Conservation (phyloP, 2,329 filamentous ascomycete species). For the Aureobasidium sp. region DNA sequence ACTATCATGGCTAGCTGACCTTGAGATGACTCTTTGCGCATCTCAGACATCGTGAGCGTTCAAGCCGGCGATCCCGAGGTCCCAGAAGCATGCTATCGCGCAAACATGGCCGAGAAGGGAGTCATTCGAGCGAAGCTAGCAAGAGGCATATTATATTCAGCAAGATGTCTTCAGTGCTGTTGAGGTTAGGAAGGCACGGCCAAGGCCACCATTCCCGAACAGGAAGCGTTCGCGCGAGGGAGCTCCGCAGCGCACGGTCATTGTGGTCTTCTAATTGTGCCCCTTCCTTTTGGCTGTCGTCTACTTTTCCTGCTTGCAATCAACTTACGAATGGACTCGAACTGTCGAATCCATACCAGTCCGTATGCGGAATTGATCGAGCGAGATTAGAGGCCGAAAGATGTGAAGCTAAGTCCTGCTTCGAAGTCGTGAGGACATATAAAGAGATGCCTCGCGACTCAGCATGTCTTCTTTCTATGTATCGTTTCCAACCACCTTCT, state of each 20-base stretch:
- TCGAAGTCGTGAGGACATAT: background rate
- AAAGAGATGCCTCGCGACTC: background rate
- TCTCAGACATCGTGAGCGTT: background rate
- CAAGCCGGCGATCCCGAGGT: background rate
- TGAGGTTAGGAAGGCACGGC: background rate
- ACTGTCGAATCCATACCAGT: background rate
- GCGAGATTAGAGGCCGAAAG: background rate
- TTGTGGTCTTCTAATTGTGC: too few species aligned
- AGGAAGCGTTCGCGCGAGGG: conserved; percentile 4
- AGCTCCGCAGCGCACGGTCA: background rate
- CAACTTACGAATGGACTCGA: background rate
- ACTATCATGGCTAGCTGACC: background rate
- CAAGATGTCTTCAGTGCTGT: background rate
- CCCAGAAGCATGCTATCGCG: background rate
- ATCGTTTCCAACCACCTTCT: background rate
- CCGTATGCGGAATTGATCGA: background rate
- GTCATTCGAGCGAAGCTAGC: background rate
- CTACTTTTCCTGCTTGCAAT: background rate
- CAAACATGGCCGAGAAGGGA: background rate
- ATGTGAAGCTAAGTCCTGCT: background rate
- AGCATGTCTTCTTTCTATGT: background rate
- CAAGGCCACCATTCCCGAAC: background rate
- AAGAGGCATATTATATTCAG: background rate
- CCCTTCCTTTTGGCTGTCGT: background rate
- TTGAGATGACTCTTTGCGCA: conserved; percentile 1